phyloP scores from a whole-genome alignment of 148 eudicot genomes.

The Spergularia marina region DNA sequence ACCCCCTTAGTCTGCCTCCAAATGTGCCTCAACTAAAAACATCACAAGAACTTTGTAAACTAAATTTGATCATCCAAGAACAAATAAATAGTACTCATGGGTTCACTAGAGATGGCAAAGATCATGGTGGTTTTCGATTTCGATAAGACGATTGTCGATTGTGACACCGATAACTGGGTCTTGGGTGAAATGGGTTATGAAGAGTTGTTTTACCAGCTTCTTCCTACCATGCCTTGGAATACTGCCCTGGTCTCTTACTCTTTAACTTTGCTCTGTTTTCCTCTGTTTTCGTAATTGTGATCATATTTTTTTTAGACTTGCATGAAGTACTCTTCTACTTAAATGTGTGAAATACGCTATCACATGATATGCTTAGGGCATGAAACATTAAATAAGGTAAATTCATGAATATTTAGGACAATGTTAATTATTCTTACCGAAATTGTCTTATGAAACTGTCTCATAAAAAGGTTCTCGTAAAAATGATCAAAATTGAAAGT shows the following conservation, averaged over 20 bases:
- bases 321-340: too few relatives aligned
- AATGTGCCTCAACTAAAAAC: background rate
- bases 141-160: conserved; percentile 84
- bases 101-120: conserved; percentile 42
- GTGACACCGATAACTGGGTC: conserved; percentile 88
- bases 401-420: too few relatives aligned
- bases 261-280: background rate
- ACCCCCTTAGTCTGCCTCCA: conserved; percentile 5
- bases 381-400: too few relatives aligned
- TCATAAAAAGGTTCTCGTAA: too few relatives aligned
- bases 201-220: conserved; percentile 66
- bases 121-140: conserved; percentile 76
- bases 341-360: too few relatives aligned
- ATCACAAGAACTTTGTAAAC: background rate
- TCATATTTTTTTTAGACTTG: background rate
- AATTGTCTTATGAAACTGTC: too few relatives aligned
- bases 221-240: conserved; percentile 92
- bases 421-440: too few relatives aligned
- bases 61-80: background rate
- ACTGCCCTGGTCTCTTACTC: conserved; percentile 56
- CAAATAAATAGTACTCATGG: background rate
- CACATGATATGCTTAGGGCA: too few relatives aligned
- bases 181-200: conserved; percentile 65
- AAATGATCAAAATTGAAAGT: too few relatives aligned
- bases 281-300: background rate